phyloP scores from a whole-genome alignment of 2,329 filamentous ascomycete species.

The Penicillium sp. region DNA sequence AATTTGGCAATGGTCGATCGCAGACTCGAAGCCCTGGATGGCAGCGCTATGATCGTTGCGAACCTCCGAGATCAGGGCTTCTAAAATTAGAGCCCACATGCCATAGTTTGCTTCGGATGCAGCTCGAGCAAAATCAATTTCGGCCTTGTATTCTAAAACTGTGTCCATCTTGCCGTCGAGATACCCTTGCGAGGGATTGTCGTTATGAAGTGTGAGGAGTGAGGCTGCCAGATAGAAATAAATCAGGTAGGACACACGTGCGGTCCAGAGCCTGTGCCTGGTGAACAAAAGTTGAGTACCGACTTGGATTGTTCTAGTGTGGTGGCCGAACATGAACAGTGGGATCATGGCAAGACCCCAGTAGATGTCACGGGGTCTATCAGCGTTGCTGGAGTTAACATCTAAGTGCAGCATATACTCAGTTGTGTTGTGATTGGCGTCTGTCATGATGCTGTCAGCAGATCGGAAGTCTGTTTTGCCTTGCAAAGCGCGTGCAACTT shows the following conservation, averaged over 20 bases:
- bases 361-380: conserved; percentile 56
- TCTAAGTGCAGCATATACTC: conserved; percentile 50
- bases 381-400: conserved; percentile 46
- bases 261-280: conserved; percentile 46
- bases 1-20: conserved; percentile 59
- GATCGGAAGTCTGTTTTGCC: conserved; percentile 56
- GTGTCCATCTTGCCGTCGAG: conserved; percentile 48
- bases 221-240: conserved; percentile 47
- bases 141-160: conserved; percentile 48
- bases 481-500: conserved; percentile 58
- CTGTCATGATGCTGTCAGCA: conserved; percentile 51
- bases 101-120: conserved; percentile 60
- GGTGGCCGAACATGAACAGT: conserved; percentile 47
- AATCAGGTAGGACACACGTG: conserved; percentile 41
- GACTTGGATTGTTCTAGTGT: conserved; percentile 43
- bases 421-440: conserved; percentile 51
- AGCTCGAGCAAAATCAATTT: conserved; percentile 51
- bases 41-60: conserved; percentile 44
- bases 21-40: conserved; percentile 51
- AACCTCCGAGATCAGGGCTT: conserved; percentile 54
- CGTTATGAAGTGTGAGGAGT: conserved; percentile 42
- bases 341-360: conserved; percentile 48
- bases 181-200: conserved; percentile 42
- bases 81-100: conserved; percentile 55
- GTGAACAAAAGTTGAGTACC: conserved; percentile 40